Evolutionary conservation across 176 grass and related monocot species (phyloP).

Genomic region (Musa troglodytarum): DNA sequence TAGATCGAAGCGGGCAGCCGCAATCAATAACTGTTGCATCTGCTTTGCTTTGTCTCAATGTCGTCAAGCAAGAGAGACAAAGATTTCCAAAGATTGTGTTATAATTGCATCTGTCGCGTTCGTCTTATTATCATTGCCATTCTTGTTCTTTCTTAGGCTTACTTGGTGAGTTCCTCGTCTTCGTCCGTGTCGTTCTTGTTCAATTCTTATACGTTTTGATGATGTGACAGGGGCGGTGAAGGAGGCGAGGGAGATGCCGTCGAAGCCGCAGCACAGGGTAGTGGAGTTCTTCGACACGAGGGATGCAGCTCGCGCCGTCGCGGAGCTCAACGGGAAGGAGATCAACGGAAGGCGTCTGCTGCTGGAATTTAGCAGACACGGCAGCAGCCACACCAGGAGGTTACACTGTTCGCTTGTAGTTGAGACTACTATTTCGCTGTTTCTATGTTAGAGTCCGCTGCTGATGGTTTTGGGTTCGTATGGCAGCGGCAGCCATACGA

Average conservation of each 20-base stretch:
- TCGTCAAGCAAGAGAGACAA: slow-evolving; percentile 1
- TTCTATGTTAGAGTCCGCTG: too few relatives aligned
- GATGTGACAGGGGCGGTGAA: slow-evolving; percentile 50
- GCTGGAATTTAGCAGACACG: slow-evolving; percentile 51
- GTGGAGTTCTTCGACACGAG: slow-evolving; percentile 96
- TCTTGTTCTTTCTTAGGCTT: not conserved
- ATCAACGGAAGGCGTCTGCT: slow-evolving; percentile 59
- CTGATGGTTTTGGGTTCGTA: not conserved
- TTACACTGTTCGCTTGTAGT: too few relatives aligned
- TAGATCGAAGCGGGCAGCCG: not conserved
- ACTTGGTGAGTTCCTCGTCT: too few relatives aligned
- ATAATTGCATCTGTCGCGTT: not conserved
- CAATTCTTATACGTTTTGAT: not conserved
- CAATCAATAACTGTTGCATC: not conserved
- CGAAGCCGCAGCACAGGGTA: slow-evolving; percentile 62
- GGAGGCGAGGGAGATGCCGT: slow-evolving; percentile 75
- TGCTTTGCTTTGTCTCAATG: not conserved
- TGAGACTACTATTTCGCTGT: too few relatives aligned
- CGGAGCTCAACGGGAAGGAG: slow-evolving; percentile 68
- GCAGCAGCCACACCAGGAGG: slow-evolving; percentile 31
- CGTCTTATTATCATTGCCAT: not conserved
- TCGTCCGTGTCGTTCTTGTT: too few relatives aligned
- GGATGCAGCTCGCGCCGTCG: slow-evolving; percentile 50
- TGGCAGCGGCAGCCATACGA: not conserved
- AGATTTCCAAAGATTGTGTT: not conserved